A percentile compares a stretch with the other conserved stretches of the same genome.
These are phyloP conservation scores for Leucocoprinus gongylophorus DNA, from an alignment of 1,284 basidiomycete species.

Conservation along the genomic window DNA sequence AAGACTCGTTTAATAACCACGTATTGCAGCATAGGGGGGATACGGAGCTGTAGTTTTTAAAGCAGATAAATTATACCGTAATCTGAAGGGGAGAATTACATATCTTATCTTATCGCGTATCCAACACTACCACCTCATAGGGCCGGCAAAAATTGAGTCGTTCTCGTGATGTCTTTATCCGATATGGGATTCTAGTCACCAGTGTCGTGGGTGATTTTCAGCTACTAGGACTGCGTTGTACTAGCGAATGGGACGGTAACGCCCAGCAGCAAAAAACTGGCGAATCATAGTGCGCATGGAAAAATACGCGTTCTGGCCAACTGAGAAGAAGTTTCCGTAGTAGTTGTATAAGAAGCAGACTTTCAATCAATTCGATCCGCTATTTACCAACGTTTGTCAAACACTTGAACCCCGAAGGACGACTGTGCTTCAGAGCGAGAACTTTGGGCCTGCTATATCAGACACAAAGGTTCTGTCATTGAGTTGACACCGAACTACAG, in stretches of 20 bases:
- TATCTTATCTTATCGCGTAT: no score
- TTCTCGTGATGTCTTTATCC: slow-evolving; percentile 4
- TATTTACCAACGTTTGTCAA: not conserved
- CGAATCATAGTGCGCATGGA: not conserved
- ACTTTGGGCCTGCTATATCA: no score
- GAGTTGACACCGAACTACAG: not conserved
- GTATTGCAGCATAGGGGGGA: no score
- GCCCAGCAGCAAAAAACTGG: not conserved
- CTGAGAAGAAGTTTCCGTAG: not conserved
- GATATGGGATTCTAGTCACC: slow-evolving; percentile 1
- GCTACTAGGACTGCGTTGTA: not conserved
- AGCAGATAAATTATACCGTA: no score
- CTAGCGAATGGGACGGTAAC: not conserved
- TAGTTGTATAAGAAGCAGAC: slow-evolving; percentile 1
- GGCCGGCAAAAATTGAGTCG: no score
- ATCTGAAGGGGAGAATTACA: no score
- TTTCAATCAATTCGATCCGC: no score
- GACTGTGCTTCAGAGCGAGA: no score
- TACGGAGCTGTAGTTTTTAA: no score
- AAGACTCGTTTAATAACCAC: no score
- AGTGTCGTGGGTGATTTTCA: not conserved
- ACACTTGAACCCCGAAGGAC: not conserved
- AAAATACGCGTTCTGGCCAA: not conserved
- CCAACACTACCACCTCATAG: no score
- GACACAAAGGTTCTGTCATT: no score